phyloP scores from a whole-genome alignment of 345 rosid genomes.

The Adansonia digitata region DNA sequence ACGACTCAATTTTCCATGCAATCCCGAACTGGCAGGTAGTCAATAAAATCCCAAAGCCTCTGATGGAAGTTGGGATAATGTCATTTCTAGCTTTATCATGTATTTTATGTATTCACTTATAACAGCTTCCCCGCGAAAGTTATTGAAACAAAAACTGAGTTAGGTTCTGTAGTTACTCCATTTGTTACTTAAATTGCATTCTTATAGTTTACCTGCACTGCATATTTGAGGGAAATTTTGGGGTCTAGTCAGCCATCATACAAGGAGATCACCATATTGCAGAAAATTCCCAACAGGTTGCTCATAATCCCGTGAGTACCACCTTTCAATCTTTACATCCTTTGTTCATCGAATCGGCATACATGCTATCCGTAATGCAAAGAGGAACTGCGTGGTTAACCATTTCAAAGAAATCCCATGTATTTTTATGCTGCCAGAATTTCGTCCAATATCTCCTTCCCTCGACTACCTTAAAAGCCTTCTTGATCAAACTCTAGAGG shows the following conservation, averaged over 20 bases:
- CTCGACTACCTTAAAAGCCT: background rate
- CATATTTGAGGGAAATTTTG: slow-evolving; percentile 34
- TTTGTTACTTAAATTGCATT: background rate
- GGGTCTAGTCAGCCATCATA: no score
- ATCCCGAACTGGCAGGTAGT: no score
- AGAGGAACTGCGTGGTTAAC: slow-evolving; percentile 39
- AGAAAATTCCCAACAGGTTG: no score
- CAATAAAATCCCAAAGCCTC: slow-evolving; percentile 40
- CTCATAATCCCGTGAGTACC: no score
- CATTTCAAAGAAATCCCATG: slow-evolving; percentile 45
- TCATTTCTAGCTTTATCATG: slow-evolving; percentile 21
- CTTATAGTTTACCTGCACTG: slow-evolving; percentile 27
- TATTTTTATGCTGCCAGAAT: slow-evolving; percentile 30
- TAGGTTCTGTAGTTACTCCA: background rate
- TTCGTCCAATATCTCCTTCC: slow-evolving; percentile 17
- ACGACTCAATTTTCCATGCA: slow-evolving; percentile 37
- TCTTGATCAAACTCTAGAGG: no score
- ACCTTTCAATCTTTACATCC: slow-evolving; percentile 38
- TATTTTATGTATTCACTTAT: slow-evolving; percentile 28
- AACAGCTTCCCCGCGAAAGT: slow-evolving; percentile 27
- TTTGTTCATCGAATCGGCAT: slow-evolving; percentile 35
- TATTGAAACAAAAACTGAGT: background rate
- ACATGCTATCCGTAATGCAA: slow-evolving; percentile 37
- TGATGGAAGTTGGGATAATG: slow-evolving; percentile 30
- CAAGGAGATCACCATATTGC: no score